Conservation (phyloP, 2,329 filamentous ascomycete species). For the Microcyclospora pomicola region DNA sequence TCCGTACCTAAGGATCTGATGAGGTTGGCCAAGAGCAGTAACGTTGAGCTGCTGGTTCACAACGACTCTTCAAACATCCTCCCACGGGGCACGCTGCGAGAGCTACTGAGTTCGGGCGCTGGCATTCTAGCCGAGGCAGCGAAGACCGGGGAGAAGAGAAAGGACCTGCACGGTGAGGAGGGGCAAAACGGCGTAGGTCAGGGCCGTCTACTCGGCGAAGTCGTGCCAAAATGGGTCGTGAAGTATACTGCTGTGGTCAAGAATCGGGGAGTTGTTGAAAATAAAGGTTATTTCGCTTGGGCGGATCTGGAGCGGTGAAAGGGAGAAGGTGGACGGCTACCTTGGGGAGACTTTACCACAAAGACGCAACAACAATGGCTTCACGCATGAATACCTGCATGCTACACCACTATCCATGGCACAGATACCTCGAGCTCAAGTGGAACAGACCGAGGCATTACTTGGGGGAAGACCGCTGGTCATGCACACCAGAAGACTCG, state of each 20-base stretch:
- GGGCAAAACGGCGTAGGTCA: constrained; percentile 47
- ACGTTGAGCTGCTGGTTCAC: constrained; percentile 82
- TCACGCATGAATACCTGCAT: too few relatives aligned
- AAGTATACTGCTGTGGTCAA: constrained; percentile 95
- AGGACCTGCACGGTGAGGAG: constrained; percentile 24
- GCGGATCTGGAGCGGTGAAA: constrained; percentile 38
- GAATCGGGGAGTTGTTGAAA: constrained; percentile 90
- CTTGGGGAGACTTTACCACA: too few relatives aligned
- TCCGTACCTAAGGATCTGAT: constrained; percentile 82
- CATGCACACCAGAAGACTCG: too few relatives aligned
- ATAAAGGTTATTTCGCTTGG: constrained; percentile 91
- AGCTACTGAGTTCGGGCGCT: constrained; percentile 65
- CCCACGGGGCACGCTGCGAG: constrained; percentile 68
- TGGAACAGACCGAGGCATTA: too few relatives aligned
- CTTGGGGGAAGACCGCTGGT: too few relatives aligned
- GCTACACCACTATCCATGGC: too few relatives aligned
- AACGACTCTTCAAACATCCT: constrained; percentile 88
- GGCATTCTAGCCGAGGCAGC: constrained; percentile 53
- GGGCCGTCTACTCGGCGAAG: constrained; percentile 51
- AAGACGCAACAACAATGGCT: too few relatives aligned
- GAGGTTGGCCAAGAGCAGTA: constrained; percentile 65
- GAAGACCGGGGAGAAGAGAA: constrained; percentile 27
- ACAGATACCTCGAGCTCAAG: too few relatives aligned
- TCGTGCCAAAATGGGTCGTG: constrained; percentile 84
- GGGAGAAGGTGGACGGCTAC: too few relatives aligned